Evolutionary conservation across 2,329 filamentous ascomycete species (phyloP), one percentile per base, ranked within the genome.

Genomic region (Cladosporium cucumerinum): DNA sequence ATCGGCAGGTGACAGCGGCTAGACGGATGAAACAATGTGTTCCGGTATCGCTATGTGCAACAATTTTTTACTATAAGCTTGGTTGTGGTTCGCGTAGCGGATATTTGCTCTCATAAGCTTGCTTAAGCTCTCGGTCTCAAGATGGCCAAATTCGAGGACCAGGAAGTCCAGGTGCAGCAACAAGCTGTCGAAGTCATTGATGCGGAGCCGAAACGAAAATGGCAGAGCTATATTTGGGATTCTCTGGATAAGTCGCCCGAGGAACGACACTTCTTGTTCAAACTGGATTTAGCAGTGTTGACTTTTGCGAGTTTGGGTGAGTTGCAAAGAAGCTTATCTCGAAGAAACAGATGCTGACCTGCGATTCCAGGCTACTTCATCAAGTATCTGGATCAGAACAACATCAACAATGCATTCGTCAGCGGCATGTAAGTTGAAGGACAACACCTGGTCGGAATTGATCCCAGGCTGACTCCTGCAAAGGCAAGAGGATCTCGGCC

Each of bases 221-320:
- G 81, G 82, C 75, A 78, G 54, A 79, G 78, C 67, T 84, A 83
- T 64, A 73, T 85, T 48, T 84, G 82, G 82, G 82, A 85, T 72
- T 82, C 79, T 1, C 77, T 83, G 25, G 83, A 84, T 68, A 84
- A 84, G 67, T 77, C 80, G 0, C 80, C 78, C 0, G 78, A 83
- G 63, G 82, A 84, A 68, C 75, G 81, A 8, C 74, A 75, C 65
- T 76, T 84, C 48, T 69, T 84, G 23, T 82, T 82, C 67, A 84
- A 84, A 68, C 72, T 84, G 25, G 82, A 84, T 70, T 72, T 76
- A 5, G 80, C 78, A 1, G 76, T 85, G 36, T 69, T 85, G 21
- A 81, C 80, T 0, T 82, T 84, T 73, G 79, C 81, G 3, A 75
- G 73, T 11, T 68, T 79, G 25, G 80, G 81, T 85, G 39, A 46